These are phyloP conservation scores for Fagopyrum homotropicum DNA, from an alignment of 148 eudicot species.

Conservation along the genomic window DNA sequence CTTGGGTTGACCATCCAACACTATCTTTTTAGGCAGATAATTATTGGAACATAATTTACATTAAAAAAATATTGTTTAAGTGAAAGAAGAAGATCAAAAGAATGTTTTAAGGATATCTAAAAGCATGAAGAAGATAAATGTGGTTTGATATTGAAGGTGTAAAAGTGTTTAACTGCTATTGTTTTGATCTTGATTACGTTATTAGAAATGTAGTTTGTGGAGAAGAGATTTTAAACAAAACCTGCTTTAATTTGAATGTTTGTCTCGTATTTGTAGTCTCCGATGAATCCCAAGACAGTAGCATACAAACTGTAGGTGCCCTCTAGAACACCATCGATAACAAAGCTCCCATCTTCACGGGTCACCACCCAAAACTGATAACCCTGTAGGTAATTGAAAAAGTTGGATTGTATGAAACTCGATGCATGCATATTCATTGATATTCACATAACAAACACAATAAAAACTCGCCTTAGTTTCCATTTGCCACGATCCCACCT, in stretches of 20 bases:
- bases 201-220: not conserved
- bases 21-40: too few relatives aligned
- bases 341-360: conserved; percentile 33
- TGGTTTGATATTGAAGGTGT: too few relatives aligned
- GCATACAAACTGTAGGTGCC: conserved; percentile 46
- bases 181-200: too few relatives aligned
- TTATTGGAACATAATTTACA: too few relatives aligned
- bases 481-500: conserved; percentile 46
- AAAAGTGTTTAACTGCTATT: too few relatives aligned
- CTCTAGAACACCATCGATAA: conserved; percentile 27
- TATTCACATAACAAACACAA: not conserved
- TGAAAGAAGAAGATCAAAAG: too few relatives aligned
- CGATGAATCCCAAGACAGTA: conserved; percentile 42
- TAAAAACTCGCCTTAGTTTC: conserved; percentile 32
- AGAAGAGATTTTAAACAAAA: conserved; percentile 10
- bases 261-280: conserved; percentile 36
- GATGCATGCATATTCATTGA: not conserved
- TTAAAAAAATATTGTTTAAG: too few relatives aligned
- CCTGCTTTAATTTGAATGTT: conserved; percentile 30
- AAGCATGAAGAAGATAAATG: too few relatives aligned
- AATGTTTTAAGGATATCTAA: too few relatives aligned
- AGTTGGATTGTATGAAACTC: not conserved
- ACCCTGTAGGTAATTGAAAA: conserved; percentile 26
- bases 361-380: conserved; percentile 60
- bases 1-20: too few relatives aligned